Evolutionary conservation across 1,284 basidiomycete genomes (phyloP).

Genomic region (Irpex rosettiformis): DNA sequence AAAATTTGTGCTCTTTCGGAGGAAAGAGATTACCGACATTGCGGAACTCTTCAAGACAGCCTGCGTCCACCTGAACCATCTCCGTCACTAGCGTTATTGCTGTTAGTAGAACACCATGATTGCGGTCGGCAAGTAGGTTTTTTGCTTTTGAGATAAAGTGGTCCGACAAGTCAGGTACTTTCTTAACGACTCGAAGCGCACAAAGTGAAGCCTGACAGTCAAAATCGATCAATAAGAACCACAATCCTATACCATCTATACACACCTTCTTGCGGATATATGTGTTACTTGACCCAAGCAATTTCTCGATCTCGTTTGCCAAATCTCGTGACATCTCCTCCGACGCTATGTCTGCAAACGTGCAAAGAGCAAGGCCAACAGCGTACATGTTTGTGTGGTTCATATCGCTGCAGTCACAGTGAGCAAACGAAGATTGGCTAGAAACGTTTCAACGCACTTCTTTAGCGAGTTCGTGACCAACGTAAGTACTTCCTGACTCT

Average conservation of each 20-base stretch:
- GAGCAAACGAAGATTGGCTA: constrained; percentile 9
- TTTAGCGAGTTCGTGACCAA: constrained; percentile 98
- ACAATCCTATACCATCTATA: not conserved
- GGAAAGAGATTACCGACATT: constrained; percentile 49
- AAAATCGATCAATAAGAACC: not conserved
- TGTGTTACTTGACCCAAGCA: constrained; percentile 95
- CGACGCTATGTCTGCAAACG: constrained; percentile 98
- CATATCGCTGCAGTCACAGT: constrained; percentile 78
- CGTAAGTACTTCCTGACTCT: constrained; percentile 97
- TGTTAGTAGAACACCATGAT: constrained; percentile 94
- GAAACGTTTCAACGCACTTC: constrained; percentile 63
- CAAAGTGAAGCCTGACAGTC: constrained; percentile 83
- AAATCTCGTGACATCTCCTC: constrained; percentile 98
- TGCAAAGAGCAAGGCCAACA: constrained; percentile 95
- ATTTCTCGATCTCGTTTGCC: constrained; percentile 96
- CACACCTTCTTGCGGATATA: constrained; percentile 98
- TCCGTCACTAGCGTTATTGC: constrained; percentile 95
- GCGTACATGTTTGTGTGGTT: constrained; percentile 99
- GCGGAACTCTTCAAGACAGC: constrained; percentile 82
- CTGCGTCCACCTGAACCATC: constrained; percentile 83
- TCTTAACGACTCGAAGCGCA: constrained; percentile 93
- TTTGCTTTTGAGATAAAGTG: constrained; percentile 91
- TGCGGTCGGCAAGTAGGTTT: constrained; percentile 90
- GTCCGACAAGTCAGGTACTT: constrained; percentile 95
- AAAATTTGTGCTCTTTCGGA: not conserved